phyloP scores from a whole-genome alignment of 2,329 filamentous ascomycete species.

The Aureobasidium musti region DNA sequence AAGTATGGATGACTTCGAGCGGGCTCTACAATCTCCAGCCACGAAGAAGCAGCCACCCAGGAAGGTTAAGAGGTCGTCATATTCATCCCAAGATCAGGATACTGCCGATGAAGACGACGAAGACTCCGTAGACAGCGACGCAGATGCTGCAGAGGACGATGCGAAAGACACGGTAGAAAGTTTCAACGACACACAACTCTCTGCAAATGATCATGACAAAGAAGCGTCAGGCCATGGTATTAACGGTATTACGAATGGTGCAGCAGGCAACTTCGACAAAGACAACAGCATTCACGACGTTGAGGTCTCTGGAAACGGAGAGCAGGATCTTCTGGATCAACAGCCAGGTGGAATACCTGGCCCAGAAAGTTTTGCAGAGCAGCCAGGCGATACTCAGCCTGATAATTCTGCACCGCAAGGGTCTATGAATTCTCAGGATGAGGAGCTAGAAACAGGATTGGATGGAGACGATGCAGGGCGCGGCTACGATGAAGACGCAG shows the following conservation, averaged over 20 bases:
- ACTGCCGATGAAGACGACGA: not conserved
- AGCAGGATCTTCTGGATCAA: conserved; percentile 30
- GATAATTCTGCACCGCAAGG: conserved; percentile 29
- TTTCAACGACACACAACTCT: not conserved
- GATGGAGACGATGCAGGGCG: conserved; percentile 4
- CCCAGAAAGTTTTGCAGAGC: conserved; percentile 25
- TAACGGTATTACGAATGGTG: not conserved
- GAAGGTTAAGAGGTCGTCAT: conserved; percentile 19
- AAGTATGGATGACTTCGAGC: conserved; percentile 15
- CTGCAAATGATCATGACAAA: not conserved
- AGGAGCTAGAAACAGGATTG: conserved; percentile 34
- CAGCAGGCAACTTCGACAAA: not conserved
- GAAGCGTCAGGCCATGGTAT: not conserved
- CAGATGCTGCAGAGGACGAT: not conserved
- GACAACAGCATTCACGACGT: conserved; percentile 23
- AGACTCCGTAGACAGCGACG: not conserved
- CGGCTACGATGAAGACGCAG: conserved; percentile 7
- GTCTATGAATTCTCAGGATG: conserved; percentile 31
- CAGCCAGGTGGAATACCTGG: conserved; percentile 29
- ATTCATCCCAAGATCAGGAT: conserved; percentile 16
- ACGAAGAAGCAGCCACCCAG: conserved; percentile 20
- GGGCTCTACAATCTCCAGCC: not conserved
- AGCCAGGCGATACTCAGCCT: conserved; percentile 29
- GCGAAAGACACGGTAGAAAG: conserved; percentile 23
- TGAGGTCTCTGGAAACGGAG: not conserved